A percentile compares a stretch with the other conserved stretches of the same genome.
phyloP scores from a whole-genome alignment of 2,329 filamentous ascomycete species.

The Zopfia rhizophila region DNA sequence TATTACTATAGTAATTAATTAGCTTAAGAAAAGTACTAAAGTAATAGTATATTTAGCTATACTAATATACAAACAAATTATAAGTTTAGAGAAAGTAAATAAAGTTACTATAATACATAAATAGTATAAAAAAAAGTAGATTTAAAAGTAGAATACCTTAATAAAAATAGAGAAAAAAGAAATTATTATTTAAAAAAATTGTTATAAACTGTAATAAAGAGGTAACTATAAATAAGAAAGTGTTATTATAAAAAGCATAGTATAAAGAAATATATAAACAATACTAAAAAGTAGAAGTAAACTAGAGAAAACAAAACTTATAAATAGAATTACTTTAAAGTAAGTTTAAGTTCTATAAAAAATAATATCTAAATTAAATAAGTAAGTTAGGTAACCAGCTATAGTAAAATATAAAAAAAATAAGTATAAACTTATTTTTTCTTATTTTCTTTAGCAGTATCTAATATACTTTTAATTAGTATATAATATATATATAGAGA shows the following conservation, averaged over 20 bases:
- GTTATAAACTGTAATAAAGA: slow-evolving; percentile 4
- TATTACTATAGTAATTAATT: slow-evolving; percentile 12
- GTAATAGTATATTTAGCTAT: slow-evolving; percentile 2
- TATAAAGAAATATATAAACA: no score
- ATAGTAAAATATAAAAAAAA: no score
- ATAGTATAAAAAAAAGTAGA: slow-evolving; percentile 10
- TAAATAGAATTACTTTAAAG: no score
- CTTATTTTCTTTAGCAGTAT: no score
- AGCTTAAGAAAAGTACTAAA: slow-evolving; percentile 3
- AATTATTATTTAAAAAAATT: slow-evolving; percentile 13
- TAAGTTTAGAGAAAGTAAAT: slow-evolving; percentile 5
- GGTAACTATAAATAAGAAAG: slow-evolving; percentile 5
- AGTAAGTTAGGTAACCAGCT: no score
- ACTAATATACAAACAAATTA: slow-evolving; percentile 4
- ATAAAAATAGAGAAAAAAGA: slow-evolving; percentile 3
- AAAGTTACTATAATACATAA: slow-evolving; percentile 6
- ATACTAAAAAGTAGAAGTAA: no score
- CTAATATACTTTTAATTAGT: no score
- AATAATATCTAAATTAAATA: no score
- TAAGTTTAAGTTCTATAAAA: no score
- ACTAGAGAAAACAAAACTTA: no score
- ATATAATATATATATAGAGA: no score
- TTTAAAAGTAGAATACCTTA: slow-evolving; percentile 7
- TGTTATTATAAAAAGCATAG: slow-evolving; percentile 5
- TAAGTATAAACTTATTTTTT: no score